phyloP scores from a whole-genome alignment of 2,329 filamentous ascomycete species.

The Mycocentrospora acerina region DNA sequence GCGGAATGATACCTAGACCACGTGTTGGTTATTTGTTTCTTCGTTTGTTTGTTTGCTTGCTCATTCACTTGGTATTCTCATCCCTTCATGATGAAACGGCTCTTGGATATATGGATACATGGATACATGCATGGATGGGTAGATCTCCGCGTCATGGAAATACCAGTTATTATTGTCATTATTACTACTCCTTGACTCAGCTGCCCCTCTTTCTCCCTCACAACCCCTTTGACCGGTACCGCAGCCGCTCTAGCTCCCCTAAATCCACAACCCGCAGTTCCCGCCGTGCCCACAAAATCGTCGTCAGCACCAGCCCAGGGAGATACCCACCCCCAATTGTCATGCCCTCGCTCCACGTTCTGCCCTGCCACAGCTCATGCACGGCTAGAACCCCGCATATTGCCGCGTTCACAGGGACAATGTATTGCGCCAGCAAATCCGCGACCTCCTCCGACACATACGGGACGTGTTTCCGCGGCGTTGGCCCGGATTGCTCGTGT shows the following conservation, averaged over 20 bases:
- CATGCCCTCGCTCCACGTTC: conserved; percentile 29
- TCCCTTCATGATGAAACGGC: not conserved
- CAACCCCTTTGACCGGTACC: not conserved
- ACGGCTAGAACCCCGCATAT: conserved; percentile 56
- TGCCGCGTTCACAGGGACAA: conserved; percentile 62
- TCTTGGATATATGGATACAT: not conserved
- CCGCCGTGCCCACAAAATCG: conserved; percentile 61
- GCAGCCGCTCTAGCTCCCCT: conserved; percentile 62
- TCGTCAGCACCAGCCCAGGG: conserved; percentile 57
- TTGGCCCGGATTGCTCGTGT: conserved; percentile 1
- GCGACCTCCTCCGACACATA: conserved; percentile 23
- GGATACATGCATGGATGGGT: not conserved
- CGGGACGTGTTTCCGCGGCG: conserved; percentile 19
- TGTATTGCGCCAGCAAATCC: conserved; percentile 57
- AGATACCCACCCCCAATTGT: conserved; percentile 42
- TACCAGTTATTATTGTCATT: too few relatives aligned
- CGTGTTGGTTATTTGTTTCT: conserved; percentile 2
- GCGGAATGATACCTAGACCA: conserved; percentile 5
- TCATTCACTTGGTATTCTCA: not conserved
- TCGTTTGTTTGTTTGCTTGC: not conserved
- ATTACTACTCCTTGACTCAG: too few relatives aligned
- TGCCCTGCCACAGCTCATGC: conserved; percentile 32
- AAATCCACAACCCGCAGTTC: conserved; percentile 57
- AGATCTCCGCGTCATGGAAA: too few relatives aligned
- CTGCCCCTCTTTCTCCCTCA: not conserved